Evolutionary conservation across 1,284 basidiomycete genomes (phyloP).

Genomic region (Trametes sp.): DNA sequence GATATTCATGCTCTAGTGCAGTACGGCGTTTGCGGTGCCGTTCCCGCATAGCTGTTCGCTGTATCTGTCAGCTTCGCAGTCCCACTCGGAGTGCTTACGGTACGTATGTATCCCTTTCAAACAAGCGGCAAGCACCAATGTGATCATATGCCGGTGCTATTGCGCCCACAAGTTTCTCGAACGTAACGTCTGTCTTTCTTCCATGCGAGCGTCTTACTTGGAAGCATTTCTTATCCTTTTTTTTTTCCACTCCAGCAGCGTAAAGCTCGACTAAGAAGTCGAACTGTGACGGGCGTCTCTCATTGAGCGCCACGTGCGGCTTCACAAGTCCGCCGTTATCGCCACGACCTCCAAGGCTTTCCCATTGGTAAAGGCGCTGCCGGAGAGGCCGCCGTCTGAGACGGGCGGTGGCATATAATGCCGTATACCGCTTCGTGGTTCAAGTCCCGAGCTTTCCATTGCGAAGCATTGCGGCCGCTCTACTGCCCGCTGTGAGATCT

Average conservation of each 20-base stretch:
- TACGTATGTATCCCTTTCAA: no score
- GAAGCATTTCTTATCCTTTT: no score
- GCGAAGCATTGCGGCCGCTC: conserved; percentile 18
- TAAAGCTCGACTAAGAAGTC: not conserved
- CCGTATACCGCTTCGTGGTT: conserved; percentile 7
- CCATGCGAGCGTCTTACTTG: not conserved
- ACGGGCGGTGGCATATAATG: conserved; percentile 10
- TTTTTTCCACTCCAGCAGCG: not conserved
- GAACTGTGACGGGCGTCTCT: not conserved
- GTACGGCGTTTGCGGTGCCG: no score
- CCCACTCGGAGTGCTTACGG: no score
- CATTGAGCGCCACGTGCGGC: not conserved
- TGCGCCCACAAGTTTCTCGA: not conserved
- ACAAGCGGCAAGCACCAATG: not conserved
- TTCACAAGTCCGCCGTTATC: conserved; percentile 3
- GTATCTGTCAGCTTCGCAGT: no score
- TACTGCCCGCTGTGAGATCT: conserved; percentile 14
- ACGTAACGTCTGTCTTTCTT: not conserved
- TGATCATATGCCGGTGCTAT: not conserved
- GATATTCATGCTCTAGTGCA: no score
- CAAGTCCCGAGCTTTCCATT: conserved; percentile 1
- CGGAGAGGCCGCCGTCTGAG: conserved; percentile 12
- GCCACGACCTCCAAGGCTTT: not conserved
- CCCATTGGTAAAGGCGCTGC: conserved; percentile 1
- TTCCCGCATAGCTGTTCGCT: no score